Percentiles rank a stretch among this genome's conserved stretches.
Conservation (phyloP, 1,284 basidiomycete species). For the Clitocybe nebularis region DNA sequence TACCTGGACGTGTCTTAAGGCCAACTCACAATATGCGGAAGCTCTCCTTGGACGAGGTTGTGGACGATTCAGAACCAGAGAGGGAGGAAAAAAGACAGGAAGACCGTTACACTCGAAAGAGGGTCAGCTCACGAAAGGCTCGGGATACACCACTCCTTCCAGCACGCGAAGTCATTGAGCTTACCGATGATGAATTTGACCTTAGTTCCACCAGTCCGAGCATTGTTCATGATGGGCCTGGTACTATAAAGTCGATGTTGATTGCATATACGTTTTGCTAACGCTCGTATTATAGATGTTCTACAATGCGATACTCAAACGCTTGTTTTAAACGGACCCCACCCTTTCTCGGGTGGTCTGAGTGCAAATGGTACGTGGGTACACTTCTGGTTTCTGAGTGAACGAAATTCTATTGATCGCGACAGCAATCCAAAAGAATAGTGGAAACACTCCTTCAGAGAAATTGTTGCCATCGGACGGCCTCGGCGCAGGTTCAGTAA, state of each 20-base stretch:
- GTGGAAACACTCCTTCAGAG: background rate
- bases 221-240: no score
- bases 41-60: constrained; percentile 32
- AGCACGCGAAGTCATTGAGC: constrained; percentile 18
- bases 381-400: background rate
- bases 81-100: constrained; percentile 41
- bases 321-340: no score
- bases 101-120: constrained; percentile 17
- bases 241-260: no score
- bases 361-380: no score
- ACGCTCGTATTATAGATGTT: no score
- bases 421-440: background rate
- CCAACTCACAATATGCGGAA: constrained; percentile 5
- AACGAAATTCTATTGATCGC: background rate
- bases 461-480: background rate
- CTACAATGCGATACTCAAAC: no score
- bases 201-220: no score
- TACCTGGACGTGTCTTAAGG: no score
- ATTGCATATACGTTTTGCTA: no score
- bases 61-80: constrained; percentile 70
- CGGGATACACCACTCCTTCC: background rate
- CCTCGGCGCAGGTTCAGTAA: constrained; percentile 2
- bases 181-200: constrained; percentile 22
- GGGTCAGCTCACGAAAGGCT: background rate
- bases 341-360: no score